These are phyloP conservation scores for Paecilomyces sp. DNA, from an alignment of 2,329 filamentous ascomycete species.

Conservation along the genomic window DNA sequence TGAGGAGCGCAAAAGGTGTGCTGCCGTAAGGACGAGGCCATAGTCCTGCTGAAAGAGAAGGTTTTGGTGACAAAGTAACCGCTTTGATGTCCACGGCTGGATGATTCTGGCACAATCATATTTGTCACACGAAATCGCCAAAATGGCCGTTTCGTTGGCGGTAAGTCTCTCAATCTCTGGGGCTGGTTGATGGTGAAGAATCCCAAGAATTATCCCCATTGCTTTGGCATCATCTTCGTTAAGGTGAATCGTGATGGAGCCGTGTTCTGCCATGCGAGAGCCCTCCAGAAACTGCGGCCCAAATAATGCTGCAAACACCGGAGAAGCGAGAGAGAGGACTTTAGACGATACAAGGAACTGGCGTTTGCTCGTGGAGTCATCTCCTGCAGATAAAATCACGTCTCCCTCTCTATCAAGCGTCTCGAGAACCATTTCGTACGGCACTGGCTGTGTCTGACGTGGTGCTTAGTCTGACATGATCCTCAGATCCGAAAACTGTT, in stretches of 20 bases:
- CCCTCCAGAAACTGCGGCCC: not conserved
- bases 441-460: not conserved
- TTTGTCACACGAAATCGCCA: too few relatives aligned
- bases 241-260: not conserved
- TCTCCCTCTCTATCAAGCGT: not conserved
- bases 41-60: too few relatives aligned
- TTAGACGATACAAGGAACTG: not conserved
- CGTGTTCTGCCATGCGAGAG: not conserved
- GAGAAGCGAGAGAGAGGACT: not conserved
- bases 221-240: not conserved
- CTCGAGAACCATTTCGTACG: not conserved
- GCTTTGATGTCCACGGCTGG: too few relatives aligned
- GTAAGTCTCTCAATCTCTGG: not conserved
- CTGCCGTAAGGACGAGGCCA: too few relatives aligned
- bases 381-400: not conserved
- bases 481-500: too few relatives aligned
- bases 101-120: too few relatives aligned
- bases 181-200: not conserved
- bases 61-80: too few relatives aligned
- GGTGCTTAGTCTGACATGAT: too few relatives aligned
- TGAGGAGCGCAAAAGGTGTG: too few relatives aligned
- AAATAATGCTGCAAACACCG: not conserved
- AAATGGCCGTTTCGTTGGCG: too few relatives aligned
- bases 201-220: not conserved
- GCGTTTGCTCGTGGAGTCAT: not conserved